Conservation (phyloP, 768 basidiomycete species). For the Clitopilus passeckerianus region DNA sequence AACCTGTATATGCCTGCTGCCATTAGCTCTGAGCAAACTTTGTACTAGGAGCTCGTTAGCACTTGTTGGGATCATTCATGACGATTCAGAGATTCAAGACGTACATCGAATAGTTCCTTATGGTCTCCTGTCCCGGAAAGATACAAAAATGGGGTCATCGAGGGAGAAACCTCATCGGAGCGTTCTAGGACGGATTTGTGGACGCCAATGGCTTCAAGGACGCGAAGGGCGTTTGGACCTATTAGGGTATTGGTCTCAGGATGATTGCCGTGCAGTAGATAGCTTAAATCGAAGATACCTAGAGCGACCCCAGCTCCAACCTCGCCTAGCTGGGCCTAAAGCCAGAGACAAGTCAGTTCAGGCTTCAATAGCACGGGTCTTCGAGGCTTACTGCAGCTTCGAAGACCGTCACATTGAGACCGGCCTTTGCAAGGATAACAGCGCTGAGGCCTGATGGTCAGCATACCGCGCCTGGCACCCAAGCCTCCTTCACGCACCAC, state of each 20-base stretch:
- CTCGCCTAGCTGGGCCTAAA: slow-evolving; percentile 42
- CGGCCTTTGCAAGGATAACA: slow-evolving; percentile 32
- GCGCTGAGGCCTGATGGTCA: slow-evolving; percentile 21
- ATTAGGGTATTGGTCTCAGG: background rate
- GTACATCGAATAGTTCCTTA: slow-evolving; percentile 40
- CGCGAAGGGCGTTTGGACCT: slow-evolving; percentile 49
- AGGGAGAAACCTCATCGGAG: slow-evolving; percentile 26
- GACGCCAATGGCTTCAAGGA: slow-evolving; percentile 38
- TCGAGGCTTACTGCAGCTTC: slow-evolving; percentile 39
- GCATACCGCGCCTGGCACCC: background rate
- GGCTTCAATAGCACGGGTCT: too few species aligned
- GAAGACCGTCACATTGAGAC: slow-evolving; percentile 43
- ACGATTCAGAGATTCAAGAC: too few species aligned
- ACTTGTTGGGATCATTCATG: too few species aligned
- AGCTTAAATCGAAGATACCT: slow-evolving; percentile 22
- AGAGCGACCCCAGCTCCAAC: slow-evolving; percentile 53
- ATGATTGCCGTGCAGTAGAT: background rate
- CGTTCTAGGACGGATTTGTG: slow-evolving; percentile 34
- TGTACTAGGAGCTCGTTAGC: background rate
- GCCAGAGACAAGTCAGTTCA: background rate
- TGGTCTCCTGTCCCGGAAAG: slow-evolving; percentile 37
- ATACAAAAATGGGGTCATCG: slow-evolving; percentile 30
- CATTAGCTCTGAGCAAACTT: background rate
- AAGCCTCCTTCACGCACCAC: slow-evolving; percentile 19
- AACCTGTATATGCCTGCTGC: background rate